Percentiles rank a stretch among this genome's conserved stretches.
phyloP scores from a whole-genome alignment of 352 stramenopile species.

The Phytophthora multivora region DNA sequence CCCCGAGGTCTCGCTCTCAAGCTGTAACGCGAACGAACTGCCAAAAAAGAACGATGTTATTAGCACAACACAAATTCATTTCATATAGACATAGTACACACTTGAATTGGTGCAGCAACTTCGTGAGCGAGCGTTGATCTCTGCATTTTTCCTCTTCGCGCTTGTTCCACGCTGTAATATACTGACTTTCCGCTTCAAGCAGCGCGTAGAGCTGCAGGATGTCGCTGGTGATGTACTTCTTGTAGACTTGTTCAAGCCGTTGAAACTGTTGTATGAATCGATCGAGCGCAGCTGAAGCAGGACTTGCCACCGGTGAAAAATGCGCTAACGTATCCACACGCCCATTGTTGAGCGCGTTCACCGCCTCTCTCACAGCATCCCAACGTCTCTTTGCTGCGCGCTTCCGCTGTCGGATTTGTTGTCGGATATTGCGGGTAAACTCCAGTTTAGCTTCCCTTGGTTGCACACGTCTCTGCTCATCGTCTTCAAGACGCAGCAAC shows the following conservation, averaged over 20 bases:
- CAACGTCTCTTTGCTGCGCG: slow-evolving; percentile 2
- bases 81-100: slow-evolving; percentile 10
- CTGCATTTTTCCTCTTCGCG: slow-evolving; percentile 33
- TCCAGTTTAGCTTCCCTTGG: slow-evolving; percentile 34
- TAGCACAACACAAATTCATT: neutral
- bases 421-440: slow-evolving; percentile 18
- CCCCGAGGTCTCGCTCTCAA: slow-evolving; percentile 64
- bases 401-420: slow-evolving; percentile 17
- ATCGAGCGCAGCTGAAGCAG: slow-evolving; percentile 13
- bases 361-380: slow-evolving; percentile 5
- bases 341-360: neutral
- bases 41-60: neutral
- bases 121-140: slow-evolving; percentile 39
- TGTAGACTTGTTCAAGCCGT: slow-evolving; percentile 34
- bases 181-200: slow-evolving; percentile 51
- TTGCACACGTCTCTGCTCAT: slow-evolving; percentile 18
- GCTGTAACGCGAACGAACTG: slow-evolving; percentile 66
- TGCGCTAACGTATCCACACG: neutral
- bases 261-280: slow-evolving; percentile 35
- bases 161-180: slow-evolving; percentile 40
- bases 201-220: slow-evolving; percentile 53
- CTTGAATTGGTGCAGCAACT: slow-evolving; percentile 55
- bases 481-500: slow-evolving; percentile 26
- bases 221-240: slow-evolving; percentile 32
- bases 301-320: neutral